phyloP scores from a whole-genome alignment of 306 rosid species.

The Sophora flavescens region DNA sequence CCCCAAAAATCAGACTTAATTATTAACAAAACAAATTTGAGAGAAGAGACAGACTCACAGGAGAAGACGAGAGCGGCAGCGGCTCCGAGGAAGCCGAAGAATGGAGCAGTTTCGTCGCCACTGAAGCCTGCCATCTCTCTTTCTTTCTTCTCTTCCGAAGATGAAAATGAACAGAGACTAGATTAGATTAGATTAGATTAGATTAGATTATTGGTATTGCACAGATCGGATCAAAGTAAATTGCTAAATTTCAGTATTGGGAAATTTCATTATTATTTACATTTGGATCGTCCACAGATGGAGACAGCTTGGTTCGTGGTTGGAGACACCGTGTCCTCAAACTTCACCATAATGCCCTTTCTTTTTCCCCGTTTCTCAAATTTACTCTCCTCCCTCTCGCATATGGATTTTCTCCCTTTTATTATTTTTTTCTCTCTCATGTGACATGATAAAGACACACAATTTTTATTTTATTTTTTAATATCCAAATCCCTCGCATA shows the following conservation, averaged over 20 bases:
- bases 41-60: conserved; percentile 43
- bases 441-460: no score
- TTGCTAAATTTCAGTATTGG: neutral
- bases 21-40: neutral
- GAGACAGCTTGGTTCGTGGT: neutral
- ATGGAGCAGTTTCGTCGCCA: conserved; percentile 90
- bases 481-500: no score
- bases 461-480: no score
- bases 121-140: conserved; percentile 59
- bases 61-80: conserved; percentile 85
- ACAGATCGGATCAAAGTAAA: neutral
- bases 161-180: neutral
- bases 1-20: neutral
- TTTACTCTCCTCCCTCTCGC: no score
- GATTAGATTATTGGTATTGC: no score
- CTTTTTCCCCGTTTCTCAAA: no score
- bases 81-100: conserved; percentile 85
- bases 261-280: no score
- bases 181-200: no score
- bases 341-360: neutral
- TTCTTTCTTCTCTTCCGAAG: neutral
- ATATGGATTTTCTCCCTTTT: no score
- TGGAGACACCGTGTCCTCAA: neutral
- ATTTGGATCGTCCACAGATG: no score
- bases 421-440: no score